Percentiles rank a stretch among this genome's conserved stretches.
Evolutionary conservation across 2,329 filamentous ascomycete species (phyloP).

Genomic region (Macrophomina tecta): DNA sequence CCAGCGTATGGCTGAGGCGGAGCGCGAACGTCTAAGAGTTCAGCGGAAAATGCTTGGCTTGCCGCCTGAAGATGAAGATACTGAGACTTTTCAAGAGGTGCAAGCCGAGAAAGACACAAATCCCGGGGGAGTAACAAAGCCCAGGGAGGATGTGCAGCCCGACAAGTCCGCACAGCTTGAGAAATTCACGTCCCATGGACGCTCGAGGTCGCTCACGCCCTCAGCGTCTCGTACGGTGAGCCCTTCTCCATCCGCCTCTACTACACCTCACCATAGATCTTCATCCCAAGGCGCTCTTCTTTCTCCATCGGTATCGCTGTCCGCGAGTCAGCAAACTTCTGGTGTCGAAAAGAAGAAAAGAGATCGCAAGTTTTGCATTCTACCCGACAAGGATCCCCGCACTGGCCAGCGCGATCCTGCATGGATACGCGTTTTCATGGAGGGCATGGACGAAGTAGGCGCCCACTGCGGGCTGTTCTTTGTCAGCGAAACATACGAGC

Average conservation of each 20-base stretch:
- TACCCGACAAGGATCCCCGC: slow-evolving; percentile 57
- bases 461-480: slow-evolving; percentile 87
- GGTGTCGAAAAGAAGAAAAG: slow-evolving; percentile 24
- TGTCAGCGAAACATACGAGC: slow-evolving; percentile 73
- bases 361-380: slow-evolving; percentile 78
- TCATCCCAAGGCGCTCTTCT: slow-evolving; percentile 9
- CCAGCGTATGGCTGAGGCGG: slow-evolving; percentile 19
- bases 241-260: not conserved
- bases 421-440: slow-evolving; percentile 83
- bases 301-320: slow-evolving; percentile 30
- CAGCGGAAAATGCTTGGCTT: slow-evolving; percentile 26
- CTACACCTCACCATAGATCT: slow-evolving; percentile 31
- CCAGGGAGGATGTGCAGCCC: not conserved
- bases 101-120: not conserved
- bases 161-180: not conserved
- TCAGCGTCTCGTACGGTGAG: not conserved
- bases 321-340: slow-evolving; percentile 33
- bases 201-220: not conserved
- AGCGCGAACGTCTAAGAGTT: slow-evolving; percentile 8
- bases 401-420: slow-evolving; percentile 59
- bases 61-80: slow-evolving; percentile 5
- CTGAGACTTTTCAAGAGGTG: not conserved
- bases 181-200: not conserved
- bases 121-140: not conserved
- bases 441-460: slow-evolving; percentile 80